These are phyloP conservation scores for Zarea fungicola DNA, from an alignment of 2,329 filamentous ascomycete species.

Conservation along the genomic window DNA sequence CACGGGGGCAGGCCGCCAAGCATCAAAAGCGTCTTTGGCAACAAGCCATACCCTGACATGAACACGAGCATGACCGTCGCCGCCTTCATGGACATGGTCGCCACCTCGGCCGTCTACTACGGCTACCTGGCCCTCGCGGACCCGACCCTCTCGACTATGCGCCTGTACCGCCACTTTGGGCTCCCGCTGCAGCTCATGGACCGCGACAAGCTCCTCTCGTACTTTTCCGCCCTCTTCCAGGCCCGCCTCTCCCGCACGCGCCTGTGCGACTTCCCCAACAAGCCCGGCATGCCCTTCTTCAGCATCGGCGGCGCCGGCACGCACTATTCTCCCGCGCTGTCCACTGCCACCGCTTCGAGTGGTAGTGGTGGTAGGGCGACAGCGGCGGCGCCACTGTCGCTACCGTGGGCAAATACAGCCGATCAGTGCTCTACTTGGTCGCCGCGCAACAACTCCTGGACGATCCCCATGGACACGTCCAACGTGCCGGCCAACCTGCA, in stretches of 20 bases:
- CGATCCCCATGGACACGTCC: conserved; percentile 11
- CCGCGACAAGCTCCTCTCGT: conserved; percentile 13
- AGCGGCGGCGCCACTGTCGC: neutral
- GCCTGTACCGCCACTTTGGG: conserved; percentile 13
- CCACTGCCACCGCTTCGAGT: conserved; percentile 4
- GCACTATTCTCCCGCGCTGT: conserved; percentile 11
- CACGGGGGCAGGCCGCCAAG: neutral
- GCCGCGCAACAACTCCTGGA: conserved; percentile 6
- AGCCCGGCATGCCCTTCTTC: conserved; percentile 44
- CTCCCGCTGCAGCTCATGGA: conserved; percentile 13
- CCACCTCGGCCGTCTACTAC: conserved; percentile 12
- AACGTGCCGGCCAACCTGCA: conserved; percentile 13
- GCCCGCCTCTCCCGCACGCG: conserved; percentile 5
- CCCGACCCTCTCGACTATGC: conserved; percentile 10
- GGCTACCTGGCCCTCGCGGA: conserved; percentile 15
- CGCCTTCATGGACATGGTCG: conserved; percentile 16
- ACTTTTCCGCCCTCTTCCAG: conserved; percentile 16
- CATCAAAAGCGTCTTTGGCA: conserved; percentile 4
- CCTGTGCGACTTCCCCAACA: neutral
- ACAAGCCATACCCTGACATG: conserved; percentile 9
- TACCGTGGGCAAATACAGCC: conserved; percentile 10
- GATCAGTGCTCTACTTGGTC: conserved; percentile 7
- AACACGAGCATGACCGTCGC: conserved; percentile 7
- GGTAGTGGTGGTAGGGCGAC: neutral
- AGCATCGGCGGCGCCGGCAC: conserved; percentile 62